Evolutionary conservation across 176 grass and related monocot species (phyloP).

Genomic region (Saccharum spontaneum): DNA sequence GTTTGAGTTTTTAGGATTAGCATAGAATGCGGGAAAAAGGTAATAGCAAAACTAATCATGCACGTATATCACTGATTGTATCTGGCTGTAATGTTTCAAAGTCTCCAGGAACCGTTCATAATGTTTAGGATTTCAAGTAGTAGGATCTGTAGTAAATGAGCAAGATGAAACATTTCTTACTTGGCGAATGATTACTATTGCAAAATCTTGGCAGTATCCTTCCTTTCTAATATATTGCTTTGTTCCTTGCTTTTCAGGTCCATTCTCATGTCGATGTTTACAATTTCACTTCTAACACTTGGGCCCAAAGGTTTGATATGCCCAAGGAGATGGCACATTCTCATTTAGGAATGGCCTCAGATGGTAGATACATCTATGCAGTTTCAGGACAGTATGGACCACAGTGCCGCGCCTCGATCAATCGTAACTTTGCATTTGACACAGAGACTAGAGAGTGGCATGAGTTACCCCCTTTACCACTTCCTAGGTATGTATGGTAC

Average conservation of each 20-base stretch:
- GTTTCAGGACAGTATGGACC: conserved; percentile 77
- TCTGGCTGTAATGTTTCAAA: neutral
- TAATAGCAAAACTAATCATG: too few species aligned
- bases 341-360: conserved; percentile 74
- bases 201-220: neutral
- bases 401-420: conserved; percentile 62
- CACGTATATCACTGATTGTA: neutral
- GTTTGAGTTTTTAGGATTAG: too few species aligned
- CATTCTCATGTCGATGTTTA: conserved; percentile 96
- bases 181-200: neutral
- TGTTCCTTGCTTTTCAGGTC: conserved; percentile 51
- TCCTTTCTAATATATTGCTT: conserved; percentile 22
- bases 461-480: conserved; percentile 67
- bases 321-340: conserved; percentile 87
- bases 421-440: conserved; percentile 76
- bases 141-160: neutral
- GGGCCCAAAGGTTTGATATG: conserved; percentile 69
- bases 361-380: conserved; percentile 89
- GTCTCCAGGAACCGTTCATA: neutral
- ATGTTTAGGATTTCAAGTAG: neutral
- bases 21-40: too few species aligned
- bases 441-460: conserved; percentile 69
- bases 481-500: conserved; percentile 55
- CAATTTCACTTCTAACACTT: conserved; percentile 74
- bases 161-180: neutral